phyloP scores from a whole-genome alignment of 2,329 filamentous ascomycete species.

The Colletotrichum truncatum region DNA sequence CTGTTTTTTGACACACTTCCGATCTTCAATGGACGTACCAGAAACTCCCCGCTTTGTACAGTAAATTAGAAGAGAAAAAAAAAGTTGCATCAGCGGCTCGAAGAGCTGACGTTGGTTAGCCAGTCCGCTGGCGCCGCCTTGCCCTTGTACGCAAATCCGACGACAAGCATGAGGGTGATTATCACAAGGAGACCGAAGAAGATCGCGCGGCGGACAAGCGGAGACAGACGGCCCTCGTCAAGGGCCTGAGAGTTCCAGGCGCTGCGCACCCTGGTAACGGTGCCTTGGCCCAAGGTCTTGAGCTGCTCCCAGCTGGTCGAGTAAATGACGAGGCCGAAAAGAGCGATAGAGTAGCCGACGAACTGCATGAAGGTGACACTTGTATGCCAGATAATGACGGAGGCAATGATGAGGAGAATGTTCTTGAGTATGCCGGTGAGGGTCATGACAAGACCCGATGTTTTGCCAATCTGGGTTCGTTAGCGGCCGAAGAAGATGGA shows the following conservation, averaged over 20 bases:
- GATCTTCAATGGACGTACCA: conserved; percentile 2
- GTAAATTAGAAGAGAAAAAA: background rate
- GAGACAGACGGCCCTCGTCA: conserved; percentile 34
- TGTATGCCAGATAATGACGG: conserved; percentile 82
- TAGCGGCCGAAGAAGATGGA: conserved; percentile 13
- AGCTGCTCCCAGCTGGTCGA: conserved; percentile 50
- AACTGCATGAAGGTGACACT: conserved; percentile 76
- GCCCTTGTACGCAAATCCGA: conserved; percentile 31
- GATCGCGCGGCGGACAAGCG: conserved; percentile 34
- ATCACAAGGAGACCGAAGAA: conserved; percentile 29
- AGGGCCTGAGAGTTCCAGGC: conserved; percentile 28
- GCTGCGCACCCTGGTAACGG: conserved; percentile 26
- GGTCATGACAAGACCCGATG: conserved; percentile 85
- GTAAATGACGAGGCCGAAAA: conserved; percentile 60
- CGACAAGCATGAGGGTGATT: conserved; percentile 32
- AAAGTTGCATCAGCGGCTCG: background rate
- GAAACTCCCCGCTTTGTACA: conserved; percentile 12
- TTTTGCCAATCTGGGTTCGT: conserved; percentile 80
- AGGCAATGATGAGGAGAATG: conserved; percentile 81
- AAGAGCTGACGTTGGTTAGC: background rate
- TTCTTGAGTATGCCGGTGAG: conserved; percentile 89
- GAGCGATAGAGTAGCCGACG: conserved; percentile 80
- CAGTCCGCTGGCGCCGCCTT: conserved; percentile 15
- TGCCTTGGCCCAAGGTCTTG: conserved; percentile 26
- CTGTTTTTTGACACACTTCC: too few species aligned